These are phyloP conservation scores for Aureobasidium sp. DNA, from an alignment of 2,329 filamentous ascomycete genomes.

Conservation along the genomic window DNA sequence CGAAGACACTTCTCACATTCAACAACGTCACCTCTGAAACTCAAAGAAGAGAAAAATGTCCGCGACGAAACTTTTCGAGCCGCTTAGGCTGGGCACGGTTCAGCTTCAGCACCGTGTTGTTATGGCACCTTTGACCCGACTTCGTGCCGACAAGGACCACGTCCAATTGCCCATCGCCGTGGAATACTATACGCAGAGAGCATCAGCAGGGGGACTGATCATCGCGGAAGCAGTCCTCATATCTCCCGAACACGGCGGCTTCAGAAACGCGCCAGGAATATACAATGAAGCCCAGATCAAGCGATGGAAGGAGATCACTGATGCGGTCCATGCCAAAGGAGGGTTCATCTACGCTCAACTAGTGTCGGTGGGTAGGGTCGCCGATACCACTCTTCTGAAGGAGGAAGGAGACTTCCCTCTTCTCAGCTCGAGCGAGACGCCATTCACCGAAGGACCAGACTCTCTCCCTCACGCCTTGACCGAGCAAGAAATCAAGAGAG, in stretches of 20 bases:
- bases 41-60: neutral
- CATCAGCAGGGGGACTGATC: conserved; percentile 47
- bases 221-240: conserved; percentile 53
- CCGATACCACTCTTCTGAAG: conserved; percentile 32
- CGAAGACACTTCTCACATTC: neutral
- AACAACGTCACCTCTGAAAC: neutral
- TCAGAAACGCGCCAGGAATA: conserved; percentile 51
- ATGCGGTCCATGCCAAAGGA: conserved; percentile 57
- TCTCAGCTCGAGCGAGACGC: conserved; percentile 28
- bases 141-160: conserved; percentile 42
- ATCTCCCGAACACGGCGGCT: conserved; percentile 41
- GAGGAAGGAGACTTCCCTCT: conserved; percentile 25
- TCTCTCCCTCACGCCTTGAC: conserved; percentile 28
- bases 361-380: conserved; percentile 54
- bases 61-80: conserved; percentile 31
- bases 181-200: conserved; percentile 17
- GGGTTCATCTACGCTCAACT: conserved; percentile 57
- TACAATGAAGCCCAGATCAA: conserved; percentile 50
- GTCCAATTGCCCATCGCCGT: conserved; percentile 29
- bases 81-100: conserved; percentile 37
- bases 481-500: conserved; percentile 32
- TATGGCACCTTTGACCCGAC: conserved; percentile 51
- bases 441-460: conserved; percentile 28
- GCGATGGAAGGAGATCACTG: conserved; percentile 54
- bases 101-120: conserved; percentile 42